Evolutionary conservation across 1,284 basidiomycete genomes (phyloP), one percentile per base, ranked within the genome.

Genomic region (Puccinia polysora): DNA sequence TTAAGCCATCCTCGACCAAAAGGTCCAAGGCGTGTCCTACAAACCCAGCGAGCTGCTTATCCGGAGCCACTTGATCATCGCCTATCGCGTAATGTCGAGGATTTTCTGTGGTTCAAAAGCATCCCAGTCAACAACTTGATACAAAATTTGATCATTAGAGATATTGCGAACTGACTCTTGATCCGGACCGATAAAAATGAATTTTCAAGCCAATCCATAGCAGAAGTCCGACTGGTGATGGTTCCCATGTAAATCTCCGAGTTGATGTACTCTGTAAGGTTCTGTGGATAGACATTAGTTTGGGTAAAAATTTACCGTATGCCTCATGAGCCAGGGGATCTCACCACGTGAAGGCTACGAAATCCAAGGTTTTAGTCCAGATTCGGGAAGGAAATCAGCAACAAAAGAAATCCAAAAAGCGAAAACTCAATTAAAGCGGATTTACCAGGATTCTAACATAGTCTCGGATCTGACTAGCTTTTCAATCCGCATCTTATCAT

Each of bases 241-340:
- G 70, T 73, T 14, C 86, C 85, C 7, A 96, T 83, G 0, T 88
- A 88, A 65, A 96, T 88, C 81, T 97, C 94, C 1, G 91, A 92
- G 78, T 96, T 96, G 76, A 97, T 81, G 78, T 96, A 91, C 78
- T 96, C 93, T 1, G 87, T 83, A 10, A 97, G 84, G 77, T 90
- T 89, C 64, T 82, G 25, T 18, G 38, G 12, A 25, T 47, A n/a
- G 45, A 55, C n/a, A 49, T 18, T 34, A 25, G 4, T 23, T 23
- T 65, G 20, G 53, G 40, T 14, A 12, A 47, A 7, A 10, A 43
- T 47, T 25, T 45, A 45, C 40, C 3, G 45, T 28, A 38, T 23
- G 28, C 12, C 14, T 30, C 8, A 52, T 52, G 49, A n/a, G 40
- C 7, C 18, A 56, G 15, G 34, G 43, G 25, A 49, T 25, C 55